These are phyloP conservation scores for Agastache rugosa DNA, from an alignment of 257 asterid genomes.

Conservation along the genomic window DNA sequence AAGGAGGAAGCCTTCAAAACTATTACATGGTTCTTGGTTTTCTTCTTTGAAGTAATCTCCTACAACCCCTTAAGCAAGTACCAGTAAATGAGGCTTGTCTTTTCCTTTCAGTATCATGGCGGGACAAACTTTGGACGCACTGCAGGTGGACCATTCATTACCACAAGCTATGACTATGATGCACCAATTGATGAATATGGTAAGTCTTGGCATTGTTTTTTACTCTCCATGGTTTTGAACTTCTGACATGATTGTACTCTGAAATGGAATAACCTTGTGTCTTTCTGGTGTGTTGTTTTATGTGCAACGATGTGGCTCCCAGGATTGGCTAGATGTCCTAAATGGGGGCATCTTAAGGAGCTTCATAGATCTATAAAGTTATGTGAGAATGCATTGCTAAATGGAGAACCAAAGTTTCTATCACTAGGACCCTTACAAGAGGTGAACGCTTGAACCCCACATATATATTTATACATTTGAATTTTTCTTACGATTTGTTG, in stretches of 20 bases:
- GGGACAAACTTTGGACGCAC: slow-evolving; percentile 99
- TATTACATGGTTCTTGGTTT: slow-evolving; percentile 75
- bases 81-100: slow-evolving; percentile 31
- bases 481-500: slow-evolving; percentile 8
- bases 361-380: slow-evolving; percentile 82
- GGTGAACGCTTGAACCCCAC: slow-evolving; percentile 48
- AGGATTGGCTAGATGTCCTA: slow-evolving; percentile 87
- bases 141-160: slow-evolving; percentile 94
- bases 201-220: slow-evolving; percentile 29
- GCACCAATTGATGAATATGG: slow-evolving; percentile 99
- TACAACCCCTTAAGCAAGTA: slow-evolving; percentile 8
- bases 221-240: slow-evolving; percentile 5
- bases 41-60: slow-evolving; percentile 11
- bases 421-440: slow-evolving; percentile 80
- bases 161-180: slow-evolving; percentile 94
- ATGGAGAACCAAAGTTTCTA: slow-evolving; percentile 51
- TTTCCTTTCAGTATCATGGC: slow-evolving; percentile 77
- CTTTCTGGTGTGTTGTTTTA: slow-evolving; percentile 32
- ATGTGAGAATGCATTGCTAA: slow-evolving; percentile 73
- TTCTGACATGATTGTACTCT: slow-evolving; percentile 19
- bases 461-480: not conserved
- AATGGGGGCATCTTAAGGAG: slow-evolving; percentile 94
- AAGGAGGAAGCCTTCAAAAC: slow-evolving; percentile 93
- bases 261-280: slow-evolving; percentile 14
- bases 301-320: slow-evolving; percentile 40